Evolutionary conservation across 805 yeast species (phyloP), one percentile per base, ranked within the genome.

Genomic region (Maudiozyma barnettii): DNA sequence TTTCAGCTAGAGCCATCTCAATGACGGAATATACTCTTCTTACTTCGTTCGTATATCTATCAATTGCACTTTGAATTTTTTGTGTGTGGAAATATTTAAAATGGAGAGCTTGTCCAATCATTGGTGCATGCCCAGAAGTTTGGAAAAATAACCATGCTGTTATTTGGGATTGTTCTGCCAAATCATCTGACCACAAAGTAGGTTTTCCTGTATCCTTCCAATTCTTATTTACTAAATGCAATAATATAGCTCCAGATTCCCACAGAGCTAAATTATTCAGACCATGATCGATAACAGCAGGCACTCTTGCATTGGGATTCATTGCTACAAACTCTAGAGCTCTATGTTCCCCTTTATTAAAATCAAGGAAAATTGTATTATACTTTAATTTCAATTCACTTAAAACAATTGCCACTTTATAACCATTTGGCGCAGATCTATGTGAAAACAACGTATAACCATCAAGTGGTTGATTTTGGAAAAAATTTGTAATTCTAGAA

Each of bases 41-140:
- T 26, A 90, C 96, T 67, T 90, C 97, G 57, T 85, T 95, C 1
- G 87, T 82, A 63, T 89, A 90, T 60, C 96, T 72, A 56, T 87
- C 95, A 19, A 90, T 87, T 0, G 97, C 96, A 48, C 88, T 78
- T 14, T 91, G 88, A 2, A 89, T 88, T 46, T 81, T 81, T 51
- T 82, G 82, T 7, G 91, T 77, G 63, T 89, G 96, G 72, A 90
- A 88, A 65, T 86, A 88, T 59, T 89, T 76, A 70, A 90, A 91
- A 69, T 91, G 97, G 55, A 91, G 74, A 9, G 96, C 96, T 67
- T 90, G 97, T 21, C 97, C 97, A 57, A 90, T 85, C 95, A 91
- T 91, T 14, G 97, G 96, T 0, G 97, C 95, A 63, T 89, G 96
- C 6, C 98, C 97, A 5, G 95, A 84, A 2, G 96, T 88, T 68